A percentile compares a stretch with the other conserved stretches of the same genome.
phyloP scores from a whole-genome alignment of 1,139 yeast genomes.

The Candida albicans region DNA sequence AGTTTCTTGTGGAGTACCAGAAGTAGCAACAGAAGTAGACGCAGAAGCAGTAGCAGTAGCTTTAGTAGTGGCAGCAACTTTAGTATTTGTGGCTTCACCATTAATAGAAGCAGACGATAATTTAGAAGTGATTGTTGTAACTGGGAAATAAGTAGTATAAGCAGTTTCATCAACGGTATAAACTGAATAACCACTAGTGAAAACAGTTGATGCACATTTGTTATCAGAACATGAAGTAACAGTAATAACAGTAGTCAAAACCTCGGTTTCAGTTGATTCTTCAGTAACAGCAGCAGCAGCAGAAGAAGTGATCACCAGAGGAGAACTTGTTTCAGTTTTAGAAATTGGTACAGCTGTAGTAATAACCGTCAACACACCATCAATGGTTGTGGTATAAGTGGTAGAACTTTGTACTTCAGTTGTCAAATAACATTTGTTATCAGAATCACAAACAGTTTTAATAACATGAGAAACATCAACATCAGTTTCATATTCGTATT shows the following conservation, averaged over 20 bases:
- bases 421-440: conserved; percentile 32
- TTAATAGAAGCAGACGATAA: conserved; percentile 9
- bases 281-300: conserved; percentile 11
- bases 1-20: conserved; percentile 4
- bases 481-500: conserved; percentile 27
- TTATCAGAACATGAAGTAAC: conserved; percentile 48
- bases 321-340: not conserved
- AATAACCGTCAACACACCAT: conserved; percentile 39
- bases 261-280: conserved; percentile 14
- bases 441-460: conserved; percentile 33
- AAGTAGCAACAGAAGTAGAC: conserved; percentile 1
- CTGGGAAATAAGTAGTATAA: conserved; percentile 34
- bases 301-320: conserved; percentile 1
- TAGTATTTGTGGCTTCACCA: not conserved
- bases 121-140: conserved; percentile 11
- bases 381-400: conserved; percentile 40
- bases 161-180: conserved; percentile 20
- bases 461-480: conserved; percentile 24
- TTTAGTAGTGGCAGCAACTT: conserved; percentile 6
- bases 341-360: conserved; percentile 8
- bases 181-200: conserved; percentile 28
- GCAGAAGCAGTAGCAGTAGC: conserved; percentile 15
- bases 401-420: conserved; percentile 33
- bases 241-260: conserved; percentile 31
- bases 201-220: conserved; percentile 30